These are phyloP conservation scores for Aegilops umbellulata DNA, from an alignment of 176 grass and related monocot genomes.

Conservation along the genomic window DNA sequence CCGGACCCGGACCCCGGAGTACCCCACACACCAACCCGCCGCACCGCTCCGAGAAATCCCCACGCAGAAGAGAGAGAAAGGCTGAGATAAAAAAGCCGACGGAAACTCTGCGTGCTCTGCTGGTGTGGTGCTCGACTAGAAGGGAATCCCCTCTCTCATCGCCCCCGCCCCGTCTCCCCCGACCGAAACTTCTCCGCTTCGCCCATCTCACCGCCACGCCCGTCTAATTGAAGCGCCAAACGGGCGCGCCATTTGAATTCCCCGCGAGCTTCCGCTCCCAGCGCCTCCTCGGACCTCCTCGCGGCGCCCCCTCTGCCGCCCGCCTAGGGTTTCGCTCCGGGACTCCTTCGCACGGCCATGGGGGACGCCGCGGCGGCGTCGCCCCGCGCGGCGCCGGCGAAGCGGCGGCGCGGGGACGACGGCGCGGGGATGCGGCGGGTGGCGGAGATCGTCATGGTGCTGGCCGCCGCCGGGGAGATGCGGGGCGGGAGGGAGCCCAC, in stretches of 20 bases:
- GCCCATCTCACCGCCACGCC: conserved; percentile 50
- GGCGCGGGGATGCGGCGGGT: conserved; percentile 66
- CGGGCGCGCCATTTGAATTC: conserved; percentile 68
- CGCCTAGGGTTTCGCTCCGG: conserved; percentile 37
- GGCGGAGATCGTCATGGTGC: conserved; percentile 94
- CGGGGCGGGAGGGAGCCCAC: conserved; percentile 75
- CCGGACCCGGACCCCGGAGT: background rate
- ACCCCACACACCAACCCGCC: conserved; percentile 19
- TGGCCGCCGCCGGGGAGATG: conserved; percentile 74
- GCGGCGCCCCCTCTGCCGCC: conserved; percentile 17
- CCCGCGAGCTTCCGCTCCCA: conserved; percentile 1
- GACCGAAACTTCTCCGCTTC: conserved; percentile 26
- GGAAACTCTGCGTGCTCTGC: conserved; percentile 6
- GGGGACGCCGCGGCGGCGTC: conserved; percentile 36
- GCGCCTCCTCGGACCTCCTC: conserved; percentile 29
- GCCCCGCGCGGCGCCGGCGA: conserved; percentile 25
- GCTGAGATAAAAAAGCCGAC: background rate
- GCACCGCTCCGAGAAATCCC: conserved; percentile 19
- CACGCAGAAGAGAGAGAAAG: background rate
- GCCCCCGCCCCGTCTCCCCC: conserved; percentile 22
- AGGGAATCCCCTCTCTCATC: conserved; percentile 26
- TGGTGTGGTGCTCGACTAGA: background rate
- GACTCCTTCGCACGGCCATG: conserved; percentile 15
- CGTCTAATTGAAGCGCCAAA: conserved; percentile 77
- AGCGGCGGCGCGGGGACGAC: conserved; percentile 42